Base-by-base conservation (phyloP, 2,329 filamentous ascomycete genomes). In the Basipetospora chlamydospora region DNA sequence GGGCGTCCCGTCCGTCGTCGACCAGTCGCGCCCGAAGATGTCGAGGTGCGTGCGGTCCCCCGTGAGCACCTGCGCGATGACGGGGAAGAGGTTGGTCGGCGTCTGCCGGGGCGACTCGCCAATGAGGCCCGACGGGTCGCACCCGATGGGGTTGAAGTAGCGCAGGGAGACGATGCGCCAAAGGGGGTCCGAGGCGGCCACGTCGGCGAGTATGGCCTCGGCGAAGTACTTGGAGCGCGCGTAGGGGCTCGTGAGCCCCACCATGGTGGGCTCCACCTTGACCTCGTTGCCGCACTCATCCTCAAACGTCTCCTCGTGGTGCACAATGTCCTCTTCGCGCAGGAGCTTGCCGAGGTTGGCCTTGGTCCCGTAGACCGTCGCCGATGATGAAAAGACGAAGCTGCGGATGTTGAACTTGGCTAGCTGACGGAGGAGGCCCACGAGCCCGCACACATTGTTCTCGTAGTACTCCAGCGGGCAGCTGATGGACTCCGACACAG, bases 101-200 rank as follows among this genome's bases (percentile, higher is more conserved):
- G 61, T 64, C 39, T 67, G 67, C 38, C 67, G 63, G 17, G 76
- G 75, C 49, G 77, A 70, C 54, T 80, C 76, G 13, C 74, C 71
- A 9, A 80, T 58, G 6, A 76, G 56, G 12, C 75, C 76, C 3
- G 72, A 77, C 18, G 70, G 59, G 47, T 80, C 71, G 50, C 73
- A 78, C 6, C 76, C 75, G 37, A 78, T 69, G 1, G 75, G 76
- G 43, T 79, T 80, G 58, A 80, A 80, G 53, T 80, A 80, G 21
- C 75, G 64, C 20, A 80, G 58, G 4, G 72, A 70, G 23, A 73
- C 70, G 44, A 78, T 73, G 12, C 66, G 67, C 72, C 73, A 77
- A 17, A 66, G 61, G 5, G 71, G 64, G 49, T 79, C 71, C 3
- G 75, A 67, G 13, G 59, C 55, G 11, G 72, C 73, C 28, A 75